These are phyloP conservation scores for Colletotrichum lupini DNA, from an alignment of 2,329 filamentous ascomycete species.

Conservation along the genomic window DNA sequence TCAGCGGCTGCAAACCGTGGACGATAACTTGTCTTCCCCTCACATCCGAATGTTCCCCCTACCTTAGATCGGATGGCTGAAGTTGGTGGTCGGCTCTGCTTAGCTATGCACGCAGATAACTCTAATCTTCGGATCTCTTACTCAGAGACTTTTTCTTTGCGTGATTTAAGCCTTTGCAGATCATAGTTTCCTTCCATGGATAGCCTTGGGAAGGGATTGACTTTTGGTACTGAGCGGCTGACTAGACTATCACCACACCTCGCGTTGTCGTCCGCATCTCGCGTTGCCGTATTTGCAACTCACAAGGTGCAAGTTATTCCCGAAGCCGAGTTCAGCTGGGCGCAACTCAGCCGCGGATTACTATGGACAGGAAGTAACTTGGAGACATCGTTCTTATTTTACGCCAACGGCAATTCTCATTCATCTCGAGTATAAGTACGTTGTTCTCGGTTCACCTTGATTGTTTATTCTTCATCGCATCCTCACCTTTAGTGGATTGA, in stretches of 20 bases:
- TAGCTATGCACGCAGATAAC: not conserved
- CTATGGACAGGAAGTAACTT: too few relatives aligned
- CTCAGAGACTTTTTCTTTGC: not conserved
- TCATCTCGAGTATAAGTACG: slow-evolving; percentile 13
- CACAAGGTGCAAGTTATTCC: not conserved
- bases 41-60: not conserved
- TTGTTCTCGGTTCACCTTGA: not conserved
- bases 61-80: slow-evolving; percentile 2
- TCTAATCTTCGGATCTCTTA: not conserved
- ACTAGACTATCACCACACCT: not conserved
- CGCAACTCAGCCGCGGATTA: not conserved
- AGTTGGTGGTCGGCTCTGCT: not conserved
- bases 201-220: not conserved
- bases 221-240: not conserved
- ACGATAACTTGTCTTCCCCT: not conserved
- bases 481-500: not conserved
- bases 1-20: not conserved
- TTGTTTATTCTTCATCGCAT: not conserved
- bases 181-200: not conserved
- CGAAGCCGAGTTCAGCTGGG: not conserved
- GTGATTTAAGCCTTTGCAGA: not conserved
- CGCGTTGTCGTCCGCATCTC: not conserved
- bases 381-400: too few relatives aligned
- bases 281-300: not conserved
- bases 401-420: not conserved